Evolutionary conservation across 345 rosid genomes (phyloP).

Genomic region (Euphorbia pulcherrima): DNA sequence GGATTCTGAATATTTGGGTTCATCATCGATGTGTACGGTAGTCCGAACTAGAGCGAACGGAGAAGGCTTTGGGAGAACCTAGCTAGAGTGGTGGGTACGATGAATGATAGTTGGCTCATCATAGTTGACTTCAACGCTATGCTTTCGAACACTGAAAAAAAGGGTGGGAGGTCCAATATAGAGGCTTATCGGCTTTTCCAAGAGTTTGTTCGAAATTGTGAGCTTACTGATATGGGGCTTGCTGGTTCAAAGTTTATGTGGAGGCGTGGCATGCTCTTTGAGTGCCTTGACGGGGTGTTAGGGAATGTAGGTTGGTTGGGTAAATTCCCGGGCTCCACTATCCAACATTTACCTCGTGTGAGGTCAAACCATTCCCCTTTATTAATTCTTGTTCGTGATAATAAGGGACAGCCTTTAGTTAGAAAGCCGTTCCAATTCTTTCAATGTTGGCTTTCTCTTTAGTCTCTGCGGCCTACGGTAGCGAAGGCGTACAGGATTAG

Average conservation of each 20-base stretch:
- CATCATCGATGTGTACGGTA: background rate
- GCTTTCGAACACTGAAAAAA: background rate
- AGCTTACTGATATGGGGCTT: background rate
- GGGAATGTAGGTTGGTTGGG: background rate
- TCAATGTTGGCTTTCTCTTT: too few relatives aligned
- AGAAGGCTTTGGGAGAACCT: too few relatives aligned
- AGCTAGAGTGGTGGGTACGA: background rate
- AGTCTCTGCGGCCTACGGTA: too few relatives aligned
- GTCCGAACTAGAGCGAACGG: too few relatives aligned
- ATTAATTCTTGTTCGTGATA: background rate
- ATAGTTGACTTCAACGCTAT: background rate
- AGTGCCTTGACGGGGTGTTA: too few relatives aligned
- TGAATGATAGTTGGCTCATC: background rate
- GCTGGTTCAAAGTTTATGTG: too few relatives aligned
- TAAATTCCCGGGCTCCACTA: background rate
- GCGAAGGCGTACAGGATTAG: background rate
- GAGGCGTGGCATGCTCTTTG: too few relatives aligned
- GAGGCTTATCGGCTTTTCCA: too few relatives aligned
- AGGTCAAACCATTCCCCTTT: background rate
- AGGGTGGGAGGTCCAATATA: background rate
- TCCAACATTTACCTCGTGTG: background rate
- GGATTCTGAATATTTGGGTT: background rate
- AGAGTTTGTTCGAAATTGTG: too few relatives aligned
- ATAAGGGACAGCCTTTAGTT: too few relatives aligned
- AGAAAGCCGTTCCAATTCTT: too few relatives aligned